A percentile compares a stretch with the other conserved stretches of the same genome.
phyloP scores from a whole-genome alignment of 345 rosid species.

The Citrus unshiu region DNA sequence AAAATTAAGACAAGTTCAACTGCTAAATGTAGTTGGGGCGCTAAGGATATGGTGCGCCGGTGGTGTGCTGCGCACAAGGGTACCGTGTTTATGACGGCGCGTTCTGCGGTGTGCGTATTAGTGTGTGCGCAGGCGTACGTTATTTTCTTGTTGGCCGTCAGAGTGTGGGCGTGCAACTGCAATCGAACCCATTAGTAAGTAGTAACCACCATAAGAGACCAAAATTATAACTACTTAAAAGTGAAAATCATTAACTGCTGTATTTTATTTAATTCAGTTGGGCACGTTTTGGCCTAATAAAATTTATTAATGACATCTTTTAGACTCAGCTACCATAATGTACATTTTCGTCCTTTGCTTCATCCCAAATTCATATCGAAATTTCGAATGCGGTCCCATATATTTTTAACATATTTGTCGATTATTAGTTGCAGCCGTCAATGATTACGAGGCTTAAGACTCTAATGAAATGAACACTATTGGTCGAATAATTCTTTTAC shows the following conservation, averaged over 20 bases:
- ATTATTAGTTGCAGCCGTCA: too few species aligned
- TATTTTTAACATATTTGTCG: too few species aligned
- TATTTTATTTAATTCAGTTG: background rate
- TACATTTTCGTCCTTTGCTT: background rate
- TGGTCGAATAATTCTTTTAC: too few species aligned
- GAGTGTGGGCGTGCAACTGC: background rate
- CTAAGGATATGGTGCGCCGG: slow-evolving; percentile 11
- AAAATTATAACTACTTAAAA: background rate
- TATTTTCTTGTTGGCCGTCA: background rate
- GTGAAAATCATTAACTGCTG: background rate
- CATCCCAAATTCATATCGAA: too few species aligned
- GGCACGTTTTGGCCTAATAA: background rate
- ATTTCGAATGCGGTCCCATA: too few species aligned
- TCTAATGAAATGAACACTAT: too few species aligned
- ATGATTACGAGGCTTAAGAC: too few species aligned
- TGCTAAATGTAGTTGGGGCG: background rate
- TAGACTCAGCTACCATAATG: too few species aligned
- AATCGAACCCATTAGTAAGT: too few species aligned
- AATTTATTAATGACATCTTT: background rate
- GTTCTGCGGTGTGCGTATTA: background rate
- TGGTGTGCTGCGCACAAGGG: background rate
- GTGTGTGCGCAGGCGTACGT: background rate
- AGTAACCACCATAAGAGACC: background rate
- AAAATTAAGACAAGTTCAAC: slow-evolving; percentile 5
- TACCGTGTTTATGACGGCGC: slow-evolving; percentile 15